Evolutionary conservation across 768 basidiomycete genomes (phyloP), one percentile per base, ranked within the genome.

Genomic region (Lactifluus hygrophoroides): DNA sequence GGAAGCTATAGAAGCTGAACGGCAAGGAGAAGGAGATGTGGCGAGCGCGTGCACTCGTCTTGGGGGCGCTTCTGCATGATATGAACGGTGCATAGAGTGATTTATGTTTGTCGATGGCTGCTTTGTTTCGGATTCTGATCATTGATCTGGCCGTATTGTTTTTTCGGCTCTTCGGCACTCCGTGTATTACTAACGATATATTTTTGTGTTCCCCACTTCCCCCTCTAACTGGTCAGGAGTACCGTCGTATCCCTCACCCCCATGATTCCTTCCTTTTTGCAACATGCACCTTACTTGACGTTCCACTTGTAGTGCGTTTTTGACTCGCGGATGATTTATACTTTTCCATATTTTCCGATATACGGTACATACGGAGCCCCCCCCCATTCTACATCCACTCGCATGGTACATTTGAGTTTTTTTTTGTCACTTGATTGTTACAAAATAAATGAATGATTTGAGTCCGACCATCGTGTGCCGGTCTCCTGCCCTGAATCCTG

Each of bases 11-110:
- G 78, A 81, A 57, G 72, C 66, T 30, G 72, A 84, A 65, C 79
- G 76, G n/a, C 54, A 70, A 68, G 57, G 85, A 89, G 68, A 74
- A 76, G 64, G 84, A 86, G 69, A 68, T 76, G 65, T 87, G 84
- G 85, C 81, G 76, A 68, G 76, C 76, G 38, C 77, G 80, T 53
- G 80, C 84, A 54, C 56, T 72, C 56, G 71, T 71, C 10, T 71
- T 64, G 16, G 75, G 79, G 66, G 79, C 80, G 19, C 69, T 86
- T 50, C 76, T 88, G 17, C 73, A 73, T 43, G 78, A 77, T 59
- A 77, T 83, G 61, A 51, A 64, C 19, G 67, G 71, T 21, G 46
- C 67, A 48, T 73, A 67, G 70, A 48, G 10, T 27, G 27, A 25
- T 17, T 17, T 28, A 5, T 48, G 13, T 25, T 35, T 21, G 2